Base-by-base conservation (phyloP, 257 asterid genomes). In the Thymus mandschuricus region DNA sequence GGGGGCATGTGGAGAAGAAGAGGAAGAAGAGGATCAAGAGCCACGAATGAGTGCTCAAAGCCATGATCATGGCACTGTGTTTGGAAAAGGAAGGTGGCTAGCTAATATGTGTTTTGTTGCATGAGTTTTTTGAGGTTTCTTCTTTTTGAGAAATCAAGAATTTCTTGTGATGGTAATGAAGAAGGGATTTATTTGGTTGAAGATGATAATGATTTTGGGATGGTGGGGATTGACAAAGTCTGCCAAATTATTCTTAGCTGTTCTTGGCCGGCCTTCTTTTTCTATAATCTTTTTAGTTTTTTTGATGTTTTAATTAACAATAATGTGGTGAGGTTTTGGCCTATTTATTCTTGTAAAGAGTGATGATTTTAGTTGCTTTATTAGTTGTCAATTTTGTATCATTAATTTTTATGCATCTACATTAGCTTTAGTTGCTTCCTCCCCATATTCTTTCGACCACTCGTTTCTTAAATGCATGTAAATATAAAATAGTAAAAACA, bases 191-290 rank as follows among this genome's bases (percentile, higher is more conserved):
- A 33, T 35, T 51, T 60, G 73, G 76, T 15, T 68, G 75, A 66
- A 75, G 81, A 66, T 74, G 40, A 49, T 5, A 67, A 65, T 63
- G 71, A 79, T 67, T 59, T 73, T 67, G 77, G 66, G 49, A 43
- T 54, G 70, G 77, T 69, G 81, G 70, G 68, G 68, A 51, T 83
- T 55, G 79, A 74, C 82, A 58, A 77, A 56, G 84, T 81, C 66
- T 54, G 66, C 64, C 40, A 31, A 41, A 56, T 52, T 6, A 21
- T 38, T 38, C 75, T 70, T 66, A 80, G 85, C 85, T 74, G 75
- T 81, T 69, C 40, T 64, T 56, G 52, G 87, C 88, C 84, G 85
- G 87, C 83, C 56, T 45, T 9, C n/a, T 6, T 71, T 60, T 10
- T 10, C 27, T 68, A 3, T 3, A n/a, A n/a, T 41, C 29, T 66